Percentiles rank a stretch among this genome's conserved stretches.
phyloP scores from a whole-genome alignment of 345 rosid species.

The Gossypium herbaceum region DNA sequence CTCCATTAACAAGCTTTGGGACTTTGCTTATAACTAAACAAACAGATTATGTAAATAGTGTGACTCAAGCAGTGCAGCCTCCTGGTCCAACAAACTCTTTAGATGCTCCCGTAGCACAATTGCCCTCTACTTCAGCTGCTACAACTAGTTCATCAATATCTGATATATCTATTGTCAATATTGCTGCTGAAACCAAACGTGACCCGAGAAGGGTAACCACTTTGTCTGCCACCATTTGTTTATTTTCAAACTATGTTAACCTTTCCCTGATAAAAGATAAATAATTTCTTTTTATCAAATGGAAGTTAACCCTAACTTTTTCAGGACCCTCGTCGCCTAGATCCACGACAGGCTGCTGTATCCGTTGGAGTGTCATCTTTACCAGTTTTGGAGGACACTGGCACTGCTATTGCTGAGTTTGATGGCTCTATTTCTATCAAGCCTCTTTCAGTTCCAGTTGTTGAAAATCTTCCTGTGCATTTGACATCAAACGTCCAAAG shows the following conservation, averaged over 20 bases:
- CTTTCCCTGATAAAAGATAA: neutral
- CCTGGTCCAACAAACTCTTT: constrained; percentile 36
- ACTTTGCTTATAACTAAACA: constrained; percentile 32
- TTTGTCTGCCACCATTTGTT: constrained; percentile 16
- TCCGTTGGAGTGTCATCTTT: constrained; percentile 40
- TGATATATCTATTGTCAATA: constrained; percentile 38
- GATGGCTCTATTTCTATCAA: constrained; percentile 49
- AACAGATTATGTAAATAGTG: constrained; percentile 36
- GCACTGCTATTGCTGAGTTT: constrained; percentile 37
- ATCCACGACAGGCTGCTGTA: constrained; percentile 66
- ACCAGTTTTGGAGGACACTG: constrained; percentile 44
- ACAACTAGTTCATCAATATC: constrained; percentile 36
- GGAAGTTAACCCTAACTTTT: constrained; percentile 28
- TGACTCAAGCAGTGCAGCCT: constrained; percentile 38
- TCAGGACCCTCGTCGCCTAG: constrained; percentile 98
- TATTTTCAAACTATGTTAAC: neutral
- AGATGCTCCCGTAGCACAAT: constrained; percentile 33
- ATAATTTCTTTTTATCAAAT: constrained; percentile 11
- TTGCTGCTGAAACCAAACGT: constrained; percentile 62
- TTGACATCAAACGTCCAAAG: constrained; percentile 26
- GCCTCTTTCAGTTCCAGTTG: constrained; percentile 37
- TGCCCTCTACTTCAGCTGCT: constrained; percentile 35
- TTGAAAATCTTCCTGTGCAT: constrained; percentile 37
- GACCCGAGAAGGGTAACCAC: constrained; percentile 87
- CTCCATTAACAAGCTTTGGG: constrained; percentile 50